Conservation (phyloP, 1,139 yeast genomes). For the Suzukiozyma palmioleophila region DNA sequence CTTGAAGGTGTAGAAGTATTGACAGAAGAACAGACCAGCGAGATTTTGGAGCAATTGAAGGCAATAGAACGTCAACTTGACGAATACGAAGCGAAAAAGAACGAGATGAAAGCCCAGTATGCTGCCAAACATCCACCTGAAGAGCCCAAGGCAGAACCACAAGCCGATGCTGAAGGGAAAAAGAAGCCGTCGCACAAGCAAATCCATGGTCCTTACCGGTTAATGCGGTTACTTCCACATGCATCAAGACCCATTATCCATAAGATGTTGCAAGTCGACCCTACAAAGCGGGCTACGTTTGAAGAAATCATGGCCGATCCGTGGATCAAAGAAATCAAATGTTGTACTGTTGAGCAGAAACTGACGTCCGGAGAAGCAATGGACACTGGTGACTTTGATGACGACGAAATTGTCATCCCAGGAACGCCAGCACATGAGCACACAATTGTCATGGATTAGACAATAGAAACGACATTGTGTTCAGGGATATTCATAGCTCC, state of each 20-base stretch:
- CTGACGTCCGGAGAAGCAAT: conserved; percentile 20
- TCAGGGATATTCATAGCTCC: too few species aligned
- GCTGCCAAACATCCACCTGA: conserved; percentile 14
- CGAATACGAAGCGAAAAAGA: conserved; percentile 33
- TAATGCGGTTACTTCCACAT: conserved; percentile 81
- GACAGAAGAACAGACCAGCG: conserved; percentile 30
- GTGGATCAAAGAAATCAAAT: conserved; percentile 63
- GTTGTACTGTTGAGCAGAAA: conserved; percentile 35
- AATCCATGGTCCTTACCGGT: conserved; percentile 79
- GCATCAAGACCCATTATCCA: conserved; percentile 77
- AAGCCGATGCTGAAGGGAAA: conserved; percentile 18
- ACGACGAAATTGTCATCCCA: conserved; percentile 32
- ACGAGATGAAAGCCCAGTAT: conserved; percentile 31
- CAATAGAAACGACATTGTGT: too few species aligned
- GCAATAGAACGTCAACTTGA: conserved; percentile 37
- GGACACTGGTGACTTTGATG: conserved; percentile 33
- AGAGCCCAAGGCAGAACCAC: conserved; percentile 9
- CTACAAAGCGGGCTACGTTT: conserved; percentile 63
- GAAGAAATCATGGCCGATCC: conserved; percentile 62
- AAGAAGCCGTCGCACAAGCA: conserved; percentile 36
- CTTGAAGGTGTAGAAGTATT: conserved; percentile 23
- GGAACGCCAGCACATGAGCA: conserved; percentile 43
- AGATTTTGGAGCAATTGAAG: conserved; percentile 28
- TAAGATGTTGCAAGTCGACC: conserved; percentile 68
- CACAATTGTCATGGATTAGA: conserved; percentile 29